These are phyloP conservation scores for Hyaloperonospora arabidopsidis DNA, from an alignment of 352 stramenopile genomes.

Conservation along the genomic window DNA sequence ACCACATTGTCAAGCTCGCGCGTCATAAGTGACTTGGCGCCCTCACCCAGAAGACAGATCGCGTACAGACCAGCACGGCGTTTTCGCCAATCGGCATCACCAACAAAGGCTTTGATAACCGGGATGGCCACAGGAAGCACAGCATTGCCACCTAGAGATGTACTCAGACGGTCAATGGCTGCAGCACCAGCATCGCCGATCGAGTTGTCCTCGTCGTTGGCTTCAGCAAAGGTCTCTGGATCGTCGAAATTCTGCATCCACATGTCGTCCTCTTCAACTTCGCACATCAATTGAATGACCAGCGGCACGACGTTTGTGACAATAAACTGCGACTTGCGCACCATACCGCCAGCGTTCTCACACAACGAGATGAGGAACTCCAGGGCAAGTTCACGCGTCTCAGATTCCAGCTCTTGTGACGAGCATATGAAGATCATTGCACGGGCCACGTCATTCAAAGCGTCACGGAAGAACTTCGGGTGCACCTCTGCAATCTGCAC, in stretches of 20 bases:
- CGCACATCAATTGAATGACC: slow-evolving; percentile 72
- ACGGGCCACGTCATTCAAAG: slow-evolving; percentile 58
- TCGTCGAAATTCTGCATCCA: slow-evolving; percentile 79
- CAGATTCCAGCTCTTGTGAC: slow-evolving; percentile 50
- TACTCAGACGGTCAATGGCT: slow-evolving; percentile 71
- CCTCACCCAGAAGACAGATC: slow-evolving; percentile 68
- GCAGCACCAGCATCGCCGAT: slow-evolving; percentile 67
- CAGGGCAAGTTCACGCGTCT: slow-evolving; percentile 71
- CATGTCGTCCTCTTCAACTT: slow-evolving; percentile 65
- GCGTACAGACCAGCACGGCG: slow-evolving; percentile 73
- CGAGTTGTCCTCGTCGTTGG: slow-evolving; percentile 49
- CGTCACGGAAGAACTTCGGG: slow-evolving; percentile 72
- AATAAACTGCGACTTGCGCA: slow-evolving; percentile 64
- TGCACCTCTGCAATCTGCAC: slow-evolving; percentile 73
- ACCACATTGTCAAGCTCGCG: slow-evolving; percentile 72
- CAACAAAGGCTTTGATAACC: slow-evolving; percentile 57
- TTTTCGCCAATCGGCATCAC: slow-evolving; percentile 62
- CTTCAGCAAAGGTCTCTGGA: slow-evolving; percentile 63
- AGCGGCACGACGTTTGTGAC: slow-evolving; percentile 62
- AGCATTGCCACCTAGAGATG: slow-evolving; percentile 57
- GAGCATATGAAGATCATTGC: slow-evolving; percentile 78
- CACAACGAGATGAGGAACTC: slow-evolving; percentile 78
- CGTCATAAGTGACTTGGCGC: slow-evolving; percentile 74
- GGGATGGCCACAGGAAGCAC: slow-evolving; percentile 74
- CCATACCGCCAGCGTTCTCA: slow-evolving; percentile 74